phyloP scores from a whole-genome alignment of 176 grass and related monocot genomes.

The Olyra latifolia region DNA sequence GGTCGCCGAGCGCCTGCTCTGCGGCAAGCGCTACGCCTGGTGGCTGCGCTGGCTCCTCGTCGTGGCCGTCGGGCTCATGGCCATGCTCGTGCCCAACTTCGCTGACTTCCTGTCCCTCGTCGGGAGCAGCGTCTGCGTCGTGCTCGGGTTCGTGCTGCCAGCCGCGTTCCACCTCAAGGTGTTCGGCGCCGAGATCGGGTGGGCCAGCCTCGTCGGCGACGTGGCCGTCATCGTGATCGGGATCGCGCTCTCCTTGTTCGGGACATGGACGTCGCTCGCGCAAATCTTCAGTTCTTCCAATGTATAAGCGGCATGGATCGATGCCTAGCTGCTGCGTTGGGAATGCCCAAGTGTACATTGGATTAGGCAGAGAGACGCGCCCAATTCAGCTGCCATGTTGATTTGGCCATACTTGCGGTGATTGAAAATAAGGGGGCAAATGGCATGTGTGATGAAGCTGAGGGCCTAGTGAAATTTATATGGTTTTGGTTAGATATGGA shows the following conservation, averaged over 20 bases:
- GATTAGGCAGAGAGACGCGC: neutral
- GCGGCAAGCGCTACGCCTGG: slow-evolving; percentile 69
- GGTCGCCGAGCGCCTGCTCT: slow-evolving; percentile 82
- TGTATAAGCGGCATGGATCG: slow-evolving; percentile 26
- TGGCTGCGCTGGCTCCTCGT: slow-evolving; percentile 87
- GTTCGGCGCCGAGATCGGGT: slow-evolving; percentile 53
- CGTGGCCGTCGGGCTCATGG: slow-evolving; percentile 55
- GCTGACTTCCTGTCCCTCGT: slow-evolving; percentile 90
- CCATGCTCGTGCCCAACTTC: slow-evolving; percentile 92
- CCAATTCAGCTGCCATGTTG: slow-evolving; percentile 15
- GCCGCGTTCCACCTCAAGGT: slow-evolving; percentile 89
- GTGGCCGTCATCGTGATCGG: slow-evolving; percentile 56
- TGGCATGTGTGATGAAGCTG: neutral
- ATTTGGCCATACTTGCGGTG: neutral
- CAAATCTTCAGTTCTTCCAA: slow-evolving; percentile 61
- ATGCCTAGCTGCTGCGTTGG: neutral
- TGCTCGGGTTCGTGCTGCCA: slow-evolving; percentile 87
- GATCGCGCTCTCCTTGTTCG: slow-evolving; percentile 52
- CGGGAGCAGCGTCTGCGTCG: slow-evolving; percentile 89
- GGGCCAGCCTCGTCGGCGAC: slow-evolving; percentile 39
- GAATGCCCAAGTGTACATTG: slow-evolving; percentile 24
- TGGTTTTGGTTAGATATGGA: slow-evolving; percentile 15
- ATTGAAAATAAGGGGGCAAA: neutral
- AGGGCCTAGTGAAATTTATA: neutral
- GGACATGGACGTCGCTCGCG: slow-evolving; percentile 85